A percentile compares a stretch with the other conserved stretches of the same genome.
Conservation (phyloP, 371 early-diverging fungal genomes). For the Mortierella sp. region DNA sequence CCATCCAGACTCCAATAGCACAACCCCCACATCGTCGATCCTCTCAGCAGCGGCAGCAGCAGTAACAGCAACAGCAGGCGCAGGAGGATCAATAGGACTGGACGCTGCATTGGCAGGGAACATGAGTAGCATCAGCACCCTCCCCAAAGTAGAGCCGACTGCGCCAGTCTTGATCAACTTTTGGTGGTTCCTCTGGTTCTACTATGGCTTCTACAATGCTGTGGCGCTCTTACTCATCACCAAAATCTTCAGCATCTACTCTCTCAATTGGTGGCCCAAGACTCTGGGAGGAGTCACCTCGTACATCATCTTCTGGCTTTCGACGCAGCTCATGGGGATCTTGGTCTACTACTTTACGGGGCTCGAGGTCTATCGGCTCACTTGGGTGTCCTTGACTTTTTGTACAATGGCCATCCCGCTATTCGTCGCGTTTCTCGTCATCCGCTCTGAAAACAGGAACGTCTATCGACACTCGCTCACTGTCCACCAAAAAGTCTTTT, state of each 20-base stretch:
- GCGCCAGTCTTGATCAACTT: slow-evolving; percentile 67
- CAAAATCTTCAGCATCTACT: slow-evolving; percentile 78
- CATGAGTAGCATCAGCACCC: slow-evolving; percentile 8
- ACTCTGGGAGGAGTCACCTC: slow-evolving; percentile 67
- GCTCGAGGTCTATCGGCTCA: slow-evolving; percentile 62
- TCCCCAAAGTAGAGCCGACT: slow-evolving; percentile 17
- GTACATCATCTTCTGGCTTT: slow-evolving; percentile 72
- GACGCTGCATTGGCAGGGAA: slow-evolving; percentile 9
- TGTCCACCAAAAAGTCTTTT: slow-evolving; percentile 57
- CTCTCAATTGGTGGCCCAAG: slow-evolving; percentile 83
- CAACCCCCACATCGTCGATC: slow-evolving; percentile 1
- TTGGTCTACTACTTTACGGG: slow-evolving; percentile 61
- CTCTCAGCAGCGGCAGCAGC: slow-evolving; percentile 4
- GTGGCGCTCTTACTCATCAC: slow-evolving; percentile 75
- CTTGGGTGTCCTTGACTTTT: slow-evolving; percentile 77
- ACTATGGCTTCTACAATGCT: slow-evolving; percentile 80
- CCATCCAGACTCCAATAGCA: slow-evolving; percentile 9
- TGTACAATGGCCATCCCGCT: slow-evolving; percentile 77
- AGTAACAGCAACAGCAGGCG: slow-evolving; percentile 19
- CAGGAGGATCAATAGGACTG: slow-evolving; percentile 6
- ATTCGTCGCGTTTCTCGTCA: slow-evolving; percentile 68
- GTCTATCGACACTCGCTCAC: slow-evolving; percentile 59
- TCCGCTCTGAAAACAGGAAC: slow-evolving; percentile 63
- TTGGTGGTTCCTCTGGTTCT: slow-evolving; percentile 80
- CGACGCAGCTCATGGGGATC: slow-evolving; percentile 67